Conservation (phyloP, 345 rosid genomes). For the Mallotus nudiflorus region DNA sequence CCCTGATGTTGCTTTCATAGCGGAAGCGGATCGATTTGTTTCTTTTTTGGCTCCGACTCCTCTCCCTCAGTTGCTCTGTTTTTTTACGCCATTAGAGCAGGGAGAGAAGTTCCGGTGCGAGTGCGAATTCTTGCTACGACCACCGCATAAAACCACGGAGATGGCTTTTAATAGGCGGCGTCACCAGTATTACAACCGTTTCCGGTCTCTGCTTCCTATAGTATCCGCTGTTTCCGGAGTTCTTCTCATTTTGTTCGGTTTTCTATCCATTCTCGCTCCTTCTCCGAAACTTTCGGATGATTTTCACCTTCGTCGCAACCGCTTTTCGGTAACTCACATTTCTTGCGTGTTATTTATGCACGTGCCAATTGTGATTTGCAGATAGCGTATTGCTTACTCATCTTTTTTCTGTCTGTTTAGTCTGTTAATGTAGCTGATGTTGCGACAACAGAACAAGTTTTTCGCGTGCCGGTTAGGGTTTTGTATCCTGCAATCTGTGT, state of each 20-base stretch:
- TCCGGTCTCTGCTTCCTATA: constrained; percentile 50
- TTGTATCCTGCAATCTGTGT: neutral
- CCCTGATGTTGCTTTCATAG: neutral
- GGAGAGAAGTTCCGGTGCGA: neutral
- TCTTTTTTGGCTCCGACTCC: neutral
- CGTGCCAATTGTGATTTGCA: neutral
- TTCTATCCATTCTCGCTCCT: constrained; percentile 71
- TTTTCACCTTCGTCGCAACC: constrained; percentile 32
- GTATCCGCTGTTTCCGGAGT: constrained; percentile 52
- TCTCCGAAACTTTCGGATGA: constrained; percentile 58
- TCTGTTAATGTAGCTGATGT: constrained; percentile 27
- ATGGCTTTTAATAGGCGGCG: constrained; percentile 87
- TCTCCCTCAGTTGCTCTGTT: neutral
- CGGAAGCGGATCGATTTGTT: constrained; percentile 3
- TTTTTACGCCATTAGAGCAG: neutral
- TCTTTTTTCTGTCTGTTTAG: constrained; percentile 11
- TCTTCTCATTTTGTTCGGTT: constrained; percentile 64
- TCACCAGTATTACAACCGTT: constrained; percentile 46
- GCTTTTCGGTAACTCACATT: constrained; percentile 35
- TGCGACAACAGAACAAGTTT: constrained; percentile 30
- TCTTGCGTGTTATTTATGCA: neutral
- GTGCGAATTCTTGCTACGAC: neutral
- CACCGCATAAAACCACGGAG: neutral
- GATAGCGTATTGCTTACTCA: neutral
- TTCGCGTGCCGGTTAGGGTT: constrained; percentile 78